Percentiles rank a stretch among this genome's conserved stretches.
Conservation (phyloP, 768 basidiomycete genomes). For the Rubroboletus pulcherrimus region DNA sequence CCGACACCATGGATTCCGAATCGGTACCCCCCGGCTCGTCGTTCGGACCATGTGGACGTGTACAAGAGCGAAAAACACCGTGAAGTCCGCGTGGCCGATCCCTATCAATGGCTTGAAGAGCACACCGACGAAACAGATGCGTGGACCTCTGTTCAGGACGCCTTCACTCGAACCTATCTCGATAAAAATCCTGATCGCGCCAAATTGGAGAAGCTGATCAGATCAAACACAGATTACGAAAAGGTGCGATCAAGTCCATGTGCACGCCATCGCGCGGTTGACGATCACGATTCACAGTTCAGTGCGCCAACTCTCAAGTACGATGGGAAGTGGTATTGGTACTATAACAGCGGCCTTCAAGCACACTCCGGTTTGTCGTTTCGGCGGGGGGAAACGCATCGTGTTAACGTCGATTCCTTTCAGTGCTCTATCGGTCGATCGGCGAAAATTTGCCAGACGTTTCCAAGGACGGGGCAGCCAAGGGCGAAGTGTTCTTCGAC, state of each 20-base stretch:
- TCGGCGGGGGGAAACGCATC: neutral
- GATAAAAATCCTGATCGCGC: conserved; percentile 59
- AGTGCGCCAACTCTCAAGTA: conserved; percentile 56
- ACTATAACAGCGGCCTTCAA: conserved; percentile 73
- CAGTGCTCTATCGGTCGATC: conserved; percentile 62
- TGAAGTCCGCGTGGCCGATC: conserved; percentile 60
- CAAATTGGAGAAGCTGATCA: conserved; percentile 57
- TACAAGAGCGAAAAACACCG: conserved; percentile 67
- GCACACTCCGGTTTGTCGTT: conserved; percentile 47
- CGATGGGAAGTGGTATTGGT: conserved; percentile 79
- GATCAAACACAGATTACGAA: conserved; percentile 48
- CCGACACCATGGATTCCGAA: conserved; percentile 52
- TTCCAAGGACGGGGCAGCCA: conserved; percentile 39
- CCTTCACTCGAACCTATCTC: conserved; percentile 55
- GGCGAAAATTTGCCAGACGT: conserved; percentile 52
- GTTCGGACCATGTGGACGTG: conserved; percentile 62
- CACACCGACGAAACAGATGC: conserved; percentile 58
- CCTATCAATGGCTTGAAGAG: conserved; percentile 73
- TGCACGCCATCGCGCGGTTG: neutral
- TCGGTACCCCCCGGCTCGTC: conserved; percentile 60
- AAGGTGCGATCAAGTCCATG: conserved; percentile 31
- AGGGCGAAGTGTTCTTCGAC: conserved; percentile 77
- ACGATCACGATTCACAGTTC: conserved; percentile 42
- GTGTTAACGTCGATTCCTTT: neutral
- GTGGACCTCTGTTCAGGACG: conserved; percentile 62